phyloP scores from a whole-genome alignment of 2,329 filamentous ascomycete species.

The Aspergillus felis region DNA sequence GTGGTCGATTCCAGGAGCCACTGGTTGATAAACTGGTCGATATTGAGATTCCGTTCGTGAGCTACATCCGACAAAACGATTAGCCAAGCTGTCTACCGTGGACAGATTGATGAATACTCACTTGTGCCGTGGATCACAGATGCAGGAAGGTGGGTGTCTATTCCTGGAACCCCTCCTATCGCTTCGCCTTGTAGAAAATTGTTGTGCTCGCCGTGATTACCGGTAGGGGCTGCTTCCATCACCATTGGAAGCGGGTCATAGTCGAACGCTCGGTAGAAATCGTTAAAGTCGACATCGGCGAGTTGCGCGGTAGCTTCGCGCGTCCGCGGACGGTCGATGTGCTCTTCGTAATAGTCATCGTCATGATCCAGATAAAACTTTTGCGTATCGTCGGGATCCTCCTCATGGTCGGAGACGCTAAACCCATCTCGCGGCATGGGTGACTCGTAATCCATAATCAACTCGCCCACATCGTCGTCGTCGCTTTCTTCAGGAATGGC shows the following conservation, averaged over 20 bases:
- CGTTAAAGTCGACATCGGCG: constrained; percentile 27
- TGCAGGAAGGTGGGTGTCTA: constrained; percentile 17
- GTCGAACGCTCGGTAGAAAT: constrained; percentile 24
- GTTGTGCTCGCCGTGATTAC: constrained; percentile 15
- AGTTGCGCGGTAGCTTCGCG: constrained; percentile 1
- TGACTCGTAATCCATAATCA: constrained; percentile 25
- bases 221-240: constrained; percentile 5
- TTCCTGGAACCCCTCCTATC: constrained; percentile 7
- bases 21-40: constrained; percentile 42
- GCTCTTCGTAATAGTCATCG: constrained; percentile 16
- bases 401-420: constrained; percentile 15
- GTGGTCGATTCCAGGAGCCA: constrained; percentile 33
- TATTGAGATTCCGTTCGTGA: constrained; percentile 38
- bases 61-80: constrained; percentile 18
- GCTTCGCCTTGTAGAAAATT: constrained; percentile 14
- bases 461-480: constrained; percentile 15
- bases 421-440: constrained; percentile 10
- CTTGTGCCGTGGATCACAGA: constrained; percentile 28
- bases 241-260: constrained; percentile 15
- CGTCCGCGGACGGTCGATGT: constrained; percentile 3
- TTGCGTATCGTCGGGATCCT: constrained; percentile 30
- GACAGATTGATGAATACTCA: constrained; percentile 11
- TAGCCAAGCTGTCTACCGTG: not conserved
- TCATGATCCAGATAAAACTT: constrained; percentile 31
- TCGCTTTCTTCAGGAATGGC: constrained; percentile 19